These are phyloP conservation scores for Boletus speciosus DNA, from an alignment of 768 basidiomycete genomes.

Conservation along the genomic window DNA sequence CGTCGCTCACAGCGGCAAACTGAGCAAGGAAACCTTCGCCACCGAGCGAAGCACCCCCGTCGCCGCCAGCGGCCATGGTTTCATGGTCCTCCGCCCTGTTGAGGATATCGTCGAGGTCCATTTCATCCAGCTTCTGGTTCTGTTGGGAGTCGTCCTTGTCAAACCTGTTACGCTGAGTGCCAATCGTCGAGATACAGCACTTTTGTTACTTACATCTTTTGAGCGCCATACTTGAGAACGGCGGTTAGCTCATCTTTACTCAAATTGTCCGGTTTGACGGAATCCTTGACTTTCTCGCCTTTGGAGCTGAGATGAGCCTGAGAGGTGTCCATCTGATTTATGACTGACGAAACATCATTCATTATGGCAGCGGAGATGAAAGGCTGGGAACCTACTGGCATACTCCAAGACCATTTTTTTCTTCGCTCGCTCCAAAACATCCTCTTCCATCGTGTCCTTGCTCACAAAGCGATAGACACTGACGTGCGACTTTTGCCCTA, in stretches of 20 bases:
- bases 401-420: constrained; percentile 99
- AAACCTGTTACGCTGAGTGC: constrained; percentile 55
- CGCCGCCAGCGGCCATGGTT: constrained; percentile 77
- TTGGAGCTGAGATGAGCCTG: constrained; percentile 93
- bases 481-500: constrained; percentile 98
- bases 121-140: constrained; percentile 94
- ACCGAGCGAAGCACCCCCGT: constrained; percentile 91
- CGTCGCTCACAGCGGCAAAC: constrained; percentile 94
- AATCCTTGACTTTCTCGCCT: constrained; percentile 58
- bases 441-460: constrained; percentile 99
- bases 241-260: constrained; percentile 97
- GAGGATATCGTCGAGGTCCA: constrained; percentile 98
- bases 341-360: constrained; percentile 55
- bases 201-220: constrained; percentile 73
- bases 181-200: not conserved
- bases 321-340: constrained; percentile 99
- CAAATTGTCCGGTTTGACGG: constrained; percentile 73
- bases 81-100: constrained; percentile 97
- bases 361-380: constrained; percentile 15
- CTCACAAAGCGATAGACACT: constrained; percentile 98
- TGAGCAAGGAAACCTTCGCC: constrained; percentile 95
- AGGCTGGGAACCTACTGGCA: constrained; percentile 70
- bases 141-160: constrained; percentile 94
- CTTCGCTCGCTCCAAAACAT: constrained; percentile 95
- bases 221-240: constrained; percentile 97